These are phyloP conservation scores for Melaleuca alternifolia DNA, from an alignment of 345 rosid genomes.

Conservation along the genomic window DNA sequence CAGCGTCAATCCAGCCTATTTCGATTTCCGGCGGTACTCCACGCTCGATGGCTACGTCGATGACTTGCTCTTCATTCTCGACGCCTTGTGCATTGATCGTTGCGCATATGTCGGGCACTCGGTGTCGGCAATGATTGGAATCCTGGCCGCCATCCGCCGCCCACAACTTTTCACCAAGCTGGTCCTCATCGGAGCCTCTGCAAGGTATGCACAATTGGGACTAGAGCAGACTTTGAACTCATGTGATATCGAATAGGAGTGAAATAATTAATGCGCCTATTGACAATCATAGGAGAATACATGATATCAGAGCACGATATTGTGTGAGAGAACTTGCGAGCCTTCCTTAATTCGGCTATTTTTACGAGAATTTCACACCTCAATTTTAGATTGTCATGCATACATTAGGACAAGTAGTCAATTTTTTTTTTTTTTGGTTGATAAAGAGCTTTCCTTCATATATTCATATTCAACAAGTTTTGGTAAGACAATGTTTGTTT, in stretches of 20 bases:
- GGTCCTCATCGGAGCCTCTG: slow-evolving; percentile 70
- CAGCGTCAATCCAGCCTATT: slow-evolving; percentile 73
- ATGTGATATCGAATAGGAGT: not conserved
- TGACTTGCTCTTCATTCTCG: slow-evolving; percentile 68
- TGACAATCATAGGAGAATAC: not conserved
- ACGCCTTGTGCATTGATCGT: slow-evolving; percentile 41
- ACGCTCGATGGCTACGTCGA: slow-evolving; percentile 69
- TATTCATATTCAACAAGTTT: too few relatives aligned
- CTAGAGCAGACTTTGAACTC: not conserved
- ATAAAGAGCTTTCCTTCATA: too few relatives aligned
- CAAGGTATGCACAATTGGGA: slow-evolving; percentile 25
- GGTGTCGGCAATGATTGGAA: slow-evolving; percentile 81
- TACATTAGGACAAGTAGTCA: not conserved
- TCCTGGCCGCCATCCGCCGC: slow-evolving; percentile 69
- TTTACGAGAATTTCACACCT: not conserved
- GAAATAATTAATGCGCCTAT: not conserved
- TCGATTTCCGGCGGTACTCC: slow-evolving; percentile 49
- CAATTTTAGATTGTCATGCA: not conserved
- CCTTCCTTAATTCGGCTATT: not conserved
- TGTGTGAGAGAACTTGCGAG: not conserved
- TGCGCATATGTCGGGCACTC: slow-evolving; percentile 85
- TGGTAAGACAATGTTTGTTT: too few relatives aligned
- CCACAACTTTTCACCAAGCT: slow-evolving; percentile 76
- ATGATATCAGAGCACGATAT: not conserved
- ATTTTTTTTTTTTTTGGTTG: too few relatives aligned